Percentiles rank a stretch among this genome's conserved stretches.
Conservation (phyloP, 2,329 filamentous ascomycete genomes). For the Celoporthe dispersa region DNA sequence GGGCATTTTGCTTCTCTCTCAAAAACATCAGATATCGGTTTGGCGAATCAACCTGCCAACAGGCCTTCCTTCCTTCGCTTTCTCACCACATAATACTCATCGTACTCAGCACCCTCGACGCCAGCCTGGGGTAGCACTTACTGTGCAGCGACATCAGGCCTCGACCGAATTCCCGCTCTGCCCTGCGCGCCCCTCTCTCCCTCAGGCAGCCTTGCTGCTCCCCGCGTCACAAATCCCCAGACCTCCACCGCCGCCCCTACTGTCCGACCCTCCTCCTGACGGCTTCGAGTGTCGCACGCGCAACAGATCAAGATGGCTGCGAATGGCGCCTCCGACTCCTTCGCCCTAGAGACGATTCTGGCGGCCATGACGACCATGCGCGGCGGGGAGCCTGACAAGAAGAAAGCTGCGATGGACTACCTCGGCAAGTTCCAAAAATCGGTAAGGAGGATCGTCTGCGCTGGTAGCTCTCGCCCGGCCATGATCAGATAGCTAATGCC, state of each 20-base stretch:
- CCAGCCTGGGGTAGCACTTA: background rate
- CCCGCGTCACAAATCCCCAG: constrained; percentile 13
- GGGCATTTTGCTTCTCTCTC: constrained; percentile 24
- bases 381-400: constrained; percentile 81
- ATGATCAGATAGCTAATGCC: constrained; percentile 11
- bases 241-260: constrained; percentile 33
- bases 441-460: constrained; percentile 55
- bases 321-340: constrained; percentile 69
- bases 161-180: constrained; percentile 4
- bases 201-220: constrained; percentile 27
- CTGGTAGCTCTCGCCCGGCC: background rate
- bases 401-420: constrained; percentile 82
- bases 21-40: background rate
- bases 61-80: background rate
- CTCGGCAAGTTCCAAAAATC: constrained; percentile 98
- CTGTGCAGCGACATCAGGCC: background rate
- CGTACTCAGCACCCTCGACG: background rate
- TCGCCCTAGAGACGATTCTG: constrained; percentile 76
- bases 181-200: constrained; percentile 22
- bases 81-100: background rate
- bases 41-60: background rate
- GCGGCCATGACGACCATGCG: constrained; percentile 92
- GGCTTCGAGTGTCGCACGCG: constrained; percentile 30
- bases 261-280: background rate
- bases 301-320: constrained; percentile 62